Evolutionary conservation across 2,329 filamentous ascomycete genomes (phyloP).

Genomic region (Dichotomopilus funicola): DNA sequence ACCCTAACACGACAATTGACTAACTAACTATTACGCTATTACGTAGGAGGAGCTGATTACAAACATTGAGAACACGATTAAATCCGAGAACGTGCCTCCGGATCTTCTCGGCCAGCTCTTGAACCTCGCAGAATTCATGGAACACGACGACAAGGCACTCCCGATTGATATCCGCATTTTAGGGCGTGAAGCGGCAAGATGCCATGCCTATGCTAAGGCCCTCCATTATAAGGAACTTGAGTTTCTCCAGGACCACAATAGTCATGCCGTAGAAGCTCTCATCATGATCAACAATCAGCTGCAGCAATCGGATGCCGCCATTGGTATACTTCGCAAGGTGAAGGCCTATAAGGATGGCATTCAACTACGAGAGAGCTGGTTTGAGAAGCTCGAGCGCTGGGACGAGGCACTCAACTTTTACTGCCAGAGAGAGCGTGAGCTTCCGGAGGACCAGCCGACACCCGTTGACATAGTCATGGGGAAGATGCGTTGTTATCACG

Average conservation of each 20-base stretch:
- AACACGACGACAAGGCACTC: constrained; percentile 96
- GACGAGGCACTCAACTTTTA: constrained; percentile 93
- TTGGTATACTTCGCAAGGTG: constrained; percentile 92
- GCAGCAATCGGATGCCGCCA: constrained; percentile 96
- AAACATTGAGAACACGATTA: constrained; percentile 92
- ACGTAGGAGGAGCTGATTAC: constrained; percentile 74
- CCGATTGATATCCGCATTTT: constrained; percentile 95
- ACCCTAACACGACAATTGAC: too few species aligned
- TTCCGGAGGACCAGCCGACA: constrained; percentile 47
- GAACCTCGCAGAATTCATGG: constrained; percentile 98
- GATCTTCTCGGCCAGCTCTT: constrained; percentile 91
- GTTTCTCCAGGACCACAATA: constrained; percentile 95
- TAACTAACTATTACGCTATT: neutral
- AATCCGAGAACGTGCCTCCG: constrained; percentile 89
- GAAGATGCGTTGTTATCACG: constrained; percentile 98
- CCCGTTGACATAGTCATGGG: constrained; percentile 97
- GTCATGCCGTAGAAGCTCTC: constrained; percentile 87
- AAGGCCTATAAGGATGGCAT: constrained; percentile 92
- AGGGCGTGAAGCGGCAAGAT: constrained; percentile 90
- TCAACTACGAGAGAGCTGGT: constrained; percentile 95
- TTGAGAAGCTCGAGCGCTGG: constrained; percentile 96
- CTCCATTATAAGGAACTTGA: constrained; percentile 98
- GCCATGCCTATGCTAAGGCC: constrained; percentile 96
- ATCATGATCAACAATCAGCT: constrained; percentile 99
- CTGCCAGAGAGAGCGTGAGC: constrained; percentile 72